Percentiles rank a stretch among this genome's conserved stretches.
phyloP scores from a whole-genome alignment of 768 basidiomycete genomes.

The Lanmaoa rubissima region DNA sequence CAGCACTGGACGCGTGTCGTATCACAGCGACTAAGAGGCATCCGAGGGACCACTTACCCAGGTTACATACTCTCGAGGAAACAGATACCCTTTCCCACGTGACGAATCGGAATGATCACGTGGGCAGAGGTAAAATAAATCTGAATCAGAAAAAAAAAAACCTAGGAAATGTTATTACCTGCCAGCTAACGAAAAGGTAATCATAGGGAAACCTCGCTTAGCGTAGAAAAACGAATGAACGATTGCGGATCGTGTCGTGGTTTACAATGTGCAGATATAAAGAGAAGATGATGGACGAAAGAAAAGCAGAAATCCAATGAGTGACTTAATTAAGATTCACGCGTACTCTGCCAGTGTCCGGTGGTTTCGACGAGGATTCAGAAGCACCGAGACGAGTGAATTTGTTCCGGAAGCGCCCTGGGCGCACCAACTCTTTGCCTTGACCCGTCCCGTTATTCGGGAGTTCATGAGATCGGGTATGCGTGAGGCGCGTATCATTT shows the following conservation, averaged over 20 bases:
- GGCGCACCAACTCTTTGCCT: constrained; percentile 20
- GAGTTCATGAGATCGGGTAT: constrained; percentile 28
- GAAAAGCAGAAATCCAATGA: constrained; percentile 17
- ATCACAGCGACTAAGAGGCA: constrained; percentile 1
- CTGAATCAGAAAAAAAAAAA: not conserved
- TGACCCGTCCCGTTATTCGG: constrained; percentile 20
- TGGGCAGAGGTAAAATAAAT: constrained; percentile 1
- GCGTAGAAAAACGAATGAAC: constrained; percentile 11
- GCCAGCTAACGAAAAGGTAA: constrained; percentile 3
- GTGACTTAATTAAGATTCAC: constrained; percentile 33
- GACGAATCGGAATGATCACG: constrained; percentile 22
- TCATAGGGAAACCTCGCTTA: constrained; percentile 3
- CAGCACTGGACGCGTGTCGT: constrained; percentile 1
- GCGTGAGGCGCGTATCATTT: constrained; percentile 24
- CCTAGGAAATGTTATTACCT: not conserved
- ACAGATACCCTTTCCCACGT: constrained; percentile 20
- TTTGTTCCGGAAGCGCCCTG: constrained; percentile 30
- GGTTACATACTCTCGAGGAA: not conserved
- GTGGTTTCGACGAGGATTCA: constrained; percentile 30
- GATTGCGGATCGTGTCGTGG: constrained; percentile 20
- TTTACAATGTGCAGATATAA: constrained; percentile 29
- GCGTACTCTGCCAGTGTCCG: constrained; percentile 35
- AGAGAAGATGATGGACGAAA: constrained; percentile 2
- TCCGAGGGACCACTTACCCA: constrained; percentile 6
- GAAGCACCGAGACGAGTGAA: constrained; percentile 27